Base-by-base conservation (phyloP, 441 rosid genomes). In the Croton setiger region DNA sequence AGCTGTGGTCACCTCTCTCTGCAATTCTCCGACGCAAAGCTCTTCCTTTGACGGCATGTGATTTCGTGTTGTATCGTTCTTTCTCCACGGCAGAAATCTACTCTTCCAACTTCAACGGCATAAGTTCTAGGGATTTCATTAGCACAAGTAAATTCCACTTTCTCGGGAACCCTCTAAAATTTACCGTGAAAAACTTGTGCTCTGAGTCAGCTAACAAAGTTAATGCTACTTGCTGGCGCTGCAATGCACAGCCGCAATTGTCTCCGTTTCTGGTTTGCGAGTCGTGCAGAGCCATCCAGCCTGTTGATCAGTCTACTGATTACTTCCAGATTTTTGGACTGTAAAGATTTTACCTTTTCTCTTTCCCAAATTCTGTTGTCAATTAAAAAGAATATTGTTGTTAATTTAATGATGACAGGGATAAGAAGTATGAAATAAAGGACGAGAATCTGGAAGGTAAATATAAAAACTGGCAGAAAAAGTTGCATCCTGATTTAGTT, bases 401-500 rank as follows among this genome's bases (percentile, higher is more conserved):
- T 27, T 27, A 51, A 21, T 1, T 15, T n/a, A 48, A 31, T 18
- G 0, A 1, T 27, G 3, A 58, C 75, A 92, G 98, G 72, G 89
- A 83, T 71, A 90, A 80, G 63, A 87, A 77, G 70, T 94, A 85
- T 74, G 93, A 82, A 33, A 73, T 87, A 21, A 84, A 80, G 67
- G 86, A 63, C 67, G 80, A 74, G 36, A 84, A 82, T 76, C 78
- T 95, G 77, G 95, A 87, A 53, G 74, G 87, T 27, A 95, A 84
- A 73, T 92, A 90, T 71, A 90, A 88, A 77, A 85, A 79, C 44
- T 90, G 98, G 97, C 99, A 95, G 81, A 95, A 92, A 80, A 87
- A 89, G 77, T 57, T 95, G 66, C 98, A 95, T 82, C 99, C 99
- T 68, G 99, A 95, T 83, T 81, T 95, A 68, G 99, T 95, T 70